Evolutionary conservation across 805 yeast genomes (phyloP).

Genomic region (Saturnispora diversa): DNA sequence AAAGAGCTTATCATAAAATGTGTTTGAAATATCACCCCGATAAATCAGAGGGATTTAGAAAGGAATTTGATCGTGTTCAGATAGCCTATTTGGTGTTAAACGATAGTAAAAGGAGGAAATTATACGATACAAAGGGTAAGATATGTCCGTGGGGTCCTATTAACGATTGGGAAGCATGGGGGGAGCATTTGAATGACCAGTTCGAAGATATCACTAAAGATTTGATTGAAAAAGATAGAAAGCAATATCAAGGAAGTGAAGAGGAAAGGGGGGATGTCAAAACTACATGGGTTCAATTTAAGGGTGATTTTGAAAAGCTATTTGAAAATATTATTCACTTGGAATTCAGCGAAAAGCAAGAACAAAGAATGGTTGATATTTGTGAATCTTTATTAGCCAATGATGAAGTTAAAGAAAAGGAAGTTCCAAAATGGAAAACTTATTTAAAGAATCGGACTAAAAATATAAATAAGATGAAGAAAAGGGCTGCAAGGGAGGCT

Average conservation of each 20-base stretch:
- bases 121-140: constrained; percentile 69
- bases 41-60: constrained; percentile 35
- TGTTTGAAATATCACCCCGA: constrained; percentile 70
- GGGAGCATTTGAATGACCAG: constrained; percentile 43
- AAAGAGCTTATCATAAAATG: constrained; percentile 55
- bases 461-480: constrained; percentile 40
- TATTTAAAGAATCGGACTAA: constrained; percentile 44
- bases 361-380: constrained; percentile 47
- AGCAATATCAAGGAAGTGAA: constrained; percentile 50
- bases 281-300: constrained; percentile 40
- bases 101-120: constrained; percentile 45
- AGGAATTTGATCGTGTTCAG: constrained; percentile 58
- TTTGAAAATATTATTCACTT: constrained; percentile 76
- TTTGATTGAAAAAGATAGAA: constrained; percentile 60
- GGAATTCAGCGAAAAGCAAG: constrained; percentile 52
- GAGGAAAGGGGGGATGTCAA: constrained; percentile 60
- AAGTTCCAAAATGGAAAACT: constrained; percentile 28
- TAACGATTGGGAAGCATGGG: constrained; percentile 47
- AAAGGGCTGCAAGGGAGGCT: constrained; percentile 54
- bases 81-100: constrained; percentile 64
- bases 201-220: constrained; percentile 47
- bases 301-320: constrained; percentile 60
- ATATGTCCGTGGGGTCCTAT: constrained; percentile 26
- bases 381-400: constrained; percentile 39
- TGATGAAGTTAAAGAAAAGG: constrained; percentile 26